These are phyloP conservation scores for Iodosphaeria phyllophila DNA, from an alignment of 2,329 filamentous ascomycete genomes.

Conservation along the genomic window DNA sequence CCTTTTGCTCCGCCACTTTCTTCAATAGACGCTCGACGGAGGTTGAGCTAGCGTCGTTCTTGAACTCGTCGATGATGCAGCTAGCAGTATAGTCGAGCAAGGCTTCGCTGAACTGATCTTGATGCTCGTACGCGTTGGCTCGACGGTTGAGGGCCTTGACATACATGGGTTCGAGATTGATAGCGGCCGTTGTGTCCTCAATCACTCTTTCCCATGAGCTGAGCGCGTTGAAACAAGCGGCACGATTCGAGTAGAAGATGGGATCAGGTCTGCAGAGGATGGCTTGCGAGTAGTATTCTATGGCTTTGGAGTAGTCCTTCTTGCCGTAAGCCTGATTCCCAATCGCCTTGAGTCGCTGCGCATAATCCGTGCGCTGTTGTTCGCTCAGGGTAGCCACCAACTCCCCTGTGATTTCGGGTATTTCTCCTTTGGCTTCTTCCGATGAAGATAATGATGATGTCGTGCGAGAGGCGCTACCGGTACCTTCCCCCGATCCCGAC, in stretches of 20 bases:
- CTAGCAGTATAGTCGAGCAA: conserved; percentile 95
- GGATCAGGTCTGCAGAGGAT: conserved; percentile 95
- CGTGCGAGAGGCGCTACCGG: too few relatives aligned
- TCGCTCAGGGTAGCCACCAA: conserved; percentile 30
- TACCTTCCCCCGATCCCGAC: too few relatives aligned
- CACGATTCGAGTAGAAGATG: conserved; percentile 97
- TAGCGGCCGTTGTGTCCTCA: conserved; percentile 87
- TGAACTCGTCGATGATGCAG: conserved; percentile 97
- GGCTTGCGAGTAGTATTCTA: conserved; percentile 86
- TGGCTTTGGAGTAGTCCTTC: conserved; percentile 86
- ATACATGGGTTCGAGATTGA: conserved; percentile 87
- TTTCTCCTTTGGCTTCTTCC: conserved; percentile 45
- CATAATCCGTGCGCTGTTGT: conserved; percentile 68
- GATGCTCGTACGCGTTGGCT: conserved; percentile 90
- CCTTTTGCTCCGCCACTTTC: conserved; percentile 91
- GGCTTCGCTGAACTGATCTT: conserved; percentile 79
- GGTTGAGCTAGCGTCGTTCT: conserved; percentile 74
- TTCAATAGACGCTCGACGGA: conserved; percentile 86
- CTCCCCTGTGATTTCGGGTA: conserved; percentile 48
- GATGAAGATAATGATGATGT: too few relatives aligned
- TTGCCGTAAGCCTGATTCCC: conserved; percentile 93
- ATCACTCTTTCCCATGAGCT: conserved; percentile 91
- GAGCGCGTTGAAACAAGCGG: conserved; percentile 90
- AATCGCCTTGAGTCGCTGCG: conserved; percentile 79
- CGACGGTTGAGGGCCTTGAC: conserved; percentile 94